These are phyloP conservation scores for Talaromyces sp. DNA, from an alignment of 2,329 filamentous ascomycete genomes.

Conservation along the genomic window DNA sequence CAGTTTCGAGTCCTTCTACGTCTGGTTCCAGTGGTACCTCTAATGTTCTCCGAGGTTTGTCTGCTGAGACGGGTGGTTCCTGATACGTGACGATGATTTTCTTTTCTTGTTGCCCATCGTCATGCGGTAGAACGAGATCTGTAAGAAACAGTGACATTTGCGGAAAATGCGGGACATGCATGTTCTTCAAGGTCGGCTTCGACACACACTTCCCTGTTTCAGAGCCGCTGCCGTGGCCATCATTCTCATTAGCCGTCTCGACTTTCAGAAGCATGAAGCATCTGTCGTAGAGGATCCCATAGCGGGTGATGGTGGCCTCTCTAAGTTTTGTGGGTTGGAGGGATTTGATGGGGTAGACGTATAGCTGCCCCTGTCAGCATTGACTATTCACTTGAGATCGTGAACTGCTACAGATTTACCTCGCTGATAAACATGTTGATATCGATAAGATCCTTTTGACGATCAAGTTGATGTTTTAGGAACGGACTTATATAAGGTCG, in stretches of 20 bases:
- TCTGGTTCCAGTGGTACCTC: constrained; percentile 57
- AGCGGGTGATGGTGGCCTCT: constrained; percentile 53
- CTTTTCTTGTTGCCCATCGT: constrained; percentile 20
- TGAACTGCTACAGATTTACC: background rate
- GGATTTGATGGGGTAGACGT: constrained; percentile 70
- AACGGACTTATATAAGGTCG: background rate
- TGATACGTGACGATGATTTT: constrained; percentile 43
- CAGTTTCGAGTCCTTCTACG: constrained; percentile 41
- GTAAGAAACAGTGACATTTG: constrained; percentile 63
- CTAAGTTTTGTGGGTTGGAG: constrained; percentile 59
- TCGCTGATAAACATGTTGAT: constrained; percentile 12
- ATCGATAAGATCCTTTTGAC: background rate
- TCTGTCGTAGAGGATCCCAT: constrained; percentile 64
- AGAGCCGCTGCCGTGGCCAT: constrained; percentile 20
- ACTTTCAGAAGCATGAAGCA: constrained; percentile 66
- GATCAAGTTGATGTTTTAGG: background rate
- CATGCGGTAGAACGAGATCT: constrained; percentile 42
- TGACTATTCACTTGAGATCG: background rate
- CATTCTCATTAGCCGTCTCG: constrained; percentile 29
- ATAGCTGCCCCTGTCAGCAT: constrained; percentile 50
- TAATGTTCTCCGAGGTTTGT: constrained; percentile 37
- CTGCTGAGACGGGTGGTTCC: constrained; percentile 24
- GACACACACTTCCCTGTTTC: background rate
- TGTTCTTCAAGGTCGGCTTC: constrained; percentile 42
- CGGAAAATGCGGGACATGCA: constrained; percentile 58